Conservation (phyloP, 371 early-diverging fungal species). For the Haplosporangium sp. region DNA sequence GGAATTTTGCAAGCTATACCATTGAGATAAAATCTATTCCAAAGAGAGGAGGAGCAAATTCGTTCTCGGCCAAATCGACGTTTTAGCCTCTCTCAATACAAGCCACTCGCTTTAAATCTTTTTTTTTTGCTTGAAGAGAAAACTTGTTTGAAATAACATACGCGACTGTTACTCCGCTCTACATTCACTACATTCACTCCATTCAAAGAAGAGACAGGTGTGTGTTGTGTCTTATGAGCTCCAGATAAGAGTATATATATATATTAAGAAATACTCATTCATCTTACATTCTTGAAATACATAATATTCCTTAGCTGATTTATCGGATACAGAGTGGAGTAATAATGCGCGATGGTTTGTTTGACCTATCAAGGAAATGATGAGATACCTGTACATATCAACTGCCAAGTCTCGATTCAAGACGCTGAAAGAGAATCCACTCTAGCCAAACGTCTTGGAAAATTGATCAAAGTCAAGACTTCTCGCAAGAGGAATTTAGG, state of each 20-base stretch:
- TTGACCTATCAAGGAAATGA: conserved; percentile 57
- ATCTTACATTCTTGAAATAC: neutral
- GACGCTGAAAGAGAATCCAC: conserved; percentile 57
- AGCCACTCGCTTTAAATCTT: neutral
- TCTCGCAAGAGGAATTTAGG: conserved; percentile 17
- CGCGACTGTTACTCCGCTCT: neutral
- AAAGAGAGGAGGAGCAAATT: conserved; percentile 43
- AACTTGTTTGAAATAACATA: no score
- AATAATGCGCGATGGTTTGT: conserved; percentile 13
- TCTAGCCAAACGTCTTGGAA: conserved; percentile 47
- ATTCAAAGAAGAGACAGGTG: neutral
- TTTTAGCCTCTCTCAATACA: conserved; percentile 1
- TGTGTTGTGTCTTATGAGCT: neutral
- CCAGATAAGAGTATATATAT: neutral
- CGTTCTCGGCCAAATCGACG: neutral
- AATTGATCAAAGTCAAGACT: neutral
- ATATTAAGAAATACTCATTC: neutral
- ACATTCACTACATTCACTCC: no score
- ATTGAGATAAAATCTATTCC: conserved; percentile 36
- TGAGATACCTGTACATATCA: conserved; percentile 66
- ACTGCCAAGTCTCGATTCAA: conserved; percentile 52
- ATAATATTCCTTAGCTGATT: neutral
- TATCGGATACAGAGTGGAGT: neutral
- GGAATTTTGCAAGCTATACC: conserved; percentile 16
- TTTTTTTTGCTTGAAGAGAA: neutral